Base-by-base conservation (phyloP, 176 grass and related monocot species). In the Chloris gayana region DNA sequence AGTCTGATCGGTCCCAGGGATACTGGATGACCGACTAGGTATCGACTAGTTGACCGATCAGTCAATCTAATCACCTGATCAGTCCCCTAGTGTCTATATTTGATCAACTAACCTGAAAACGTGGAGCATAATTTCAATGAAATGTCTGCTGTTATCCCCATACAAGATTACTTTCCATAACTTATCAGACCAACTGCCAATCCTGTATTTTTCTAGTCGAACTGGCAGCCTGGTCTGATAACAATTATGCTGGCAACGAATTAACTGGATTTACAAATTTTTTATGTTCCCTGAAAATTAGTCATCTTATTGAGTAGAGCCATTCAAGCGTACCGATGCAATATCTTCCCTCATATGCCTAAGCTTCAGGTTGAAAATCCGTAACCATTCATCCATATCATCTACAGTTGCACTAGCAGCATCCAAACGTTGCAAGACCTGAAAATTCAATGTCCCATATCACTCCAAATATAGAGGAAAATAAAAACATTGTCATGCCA, bases 291-390 rank as follows among this genome's bases (percentile, higher is more conserved):
- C 15, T 58, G 80, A 73, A 14, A 68, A 62, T 47, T 35, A 39
- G 68, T 42, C 64, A 72, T 54, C 46, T 76, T 63, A 82, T 44
- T 22, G 70, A 63, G 58, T 57, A 80, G 25, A 74, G 63, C 72
- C 73, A 46, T 26, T 50, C 26, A 60, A 86, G 27, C 87, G 62
- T 99, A 99, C 96, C 70, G 93, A 95, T 80, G 90, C 91, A 89
- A 99, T 99, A 77, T 99, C 96, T 88, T 99, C 96, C 84, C 96
- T 88, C 96, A 95, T 99, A 87, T 93, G 96, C 70, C 90, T 90
- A 51, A 99, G 96, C 84, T 95, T 99, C 72, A 99, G 68, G 85
- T 99, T 99, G 44, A 99, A 93, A 80, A 95, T 99, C 17, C 85
- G 88, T 63, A 99, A 84, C 96, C 96, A 95, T 65, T 95, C 92